These are phyloP conservation scores for Rubroboletus pulcherrimus DNA, from an alignment of 768 basidiomycete genomes.

Conservation along the genomic window DNA sequence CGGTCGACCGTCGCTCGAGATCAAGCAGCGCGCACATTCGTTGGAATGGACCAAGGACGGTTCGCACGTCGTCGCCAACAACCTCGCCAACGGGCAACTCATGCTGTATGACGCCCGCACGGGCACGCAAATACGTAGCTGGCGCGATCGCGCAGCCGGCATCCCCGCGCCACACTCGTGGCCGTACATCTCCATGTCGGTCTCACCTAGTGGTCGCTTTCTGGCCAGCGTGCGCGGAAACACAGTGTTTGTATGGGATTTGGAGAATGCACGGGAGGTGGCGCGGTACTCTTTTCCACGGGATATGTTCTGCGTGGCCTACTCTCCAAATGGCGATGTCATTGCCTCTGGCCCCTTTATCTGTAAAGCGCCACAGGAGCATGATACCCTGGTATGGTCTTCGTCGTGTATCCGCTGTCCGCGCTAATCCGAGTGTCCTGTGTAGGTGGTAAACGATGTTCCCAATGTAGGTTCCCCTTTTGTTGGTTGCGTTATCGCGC, in stretches of 20 bases:
- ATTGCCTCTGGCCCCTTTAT: constrained; percentile 17
- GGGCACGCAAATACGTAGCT: constrained; percentile 18
- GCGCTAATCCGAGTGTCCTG: neutral
- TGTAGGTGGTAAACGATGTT: constrained; percentile 3
- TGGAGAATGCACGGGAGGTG: constrained; percentile 15
- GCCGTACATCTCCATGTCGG: constrained; percentile 24
- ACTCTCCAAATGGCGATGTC: constrained; percentile 19
- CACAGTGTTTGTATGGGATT: constrained; percentile 15
- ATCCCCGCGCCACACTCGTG: constrained; percentile 10
- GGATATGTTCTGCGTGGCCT: constrained; percentile 22
- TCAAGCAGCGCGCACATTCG: constrained; percentile 25
- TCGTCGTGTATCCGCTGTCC: neutral
- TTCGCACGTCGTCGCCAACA: constrained; percentile 14
- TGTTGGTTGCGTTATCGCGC: neutral
- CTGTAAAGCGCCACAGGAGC: constrained; percentile 11
- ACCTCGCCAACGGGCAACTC: constrained; percentile 23
- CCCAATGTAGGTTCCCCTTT: constrained; percentile 6
- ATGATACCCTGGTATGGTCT: constrained; percentile 7
- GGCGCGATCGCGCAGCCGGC: constrained; percentile 12
- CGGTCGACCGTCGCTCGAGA: constrained; percentile 20
- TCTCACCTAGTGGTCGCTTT: constrained; percentile 16
- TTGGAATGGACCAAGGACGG: constrained; percentile 26
- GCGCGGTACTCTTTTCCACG: constrained; percentile 21
- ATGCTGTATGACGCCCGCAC: constrained; percentile 21
- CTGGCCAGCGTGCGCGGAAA: constrained; percentile 21